phyloP scores from a whole-genome alignment of 2,329 filamentous ascomycete species.

The Scytalidium sp. region DNA sequence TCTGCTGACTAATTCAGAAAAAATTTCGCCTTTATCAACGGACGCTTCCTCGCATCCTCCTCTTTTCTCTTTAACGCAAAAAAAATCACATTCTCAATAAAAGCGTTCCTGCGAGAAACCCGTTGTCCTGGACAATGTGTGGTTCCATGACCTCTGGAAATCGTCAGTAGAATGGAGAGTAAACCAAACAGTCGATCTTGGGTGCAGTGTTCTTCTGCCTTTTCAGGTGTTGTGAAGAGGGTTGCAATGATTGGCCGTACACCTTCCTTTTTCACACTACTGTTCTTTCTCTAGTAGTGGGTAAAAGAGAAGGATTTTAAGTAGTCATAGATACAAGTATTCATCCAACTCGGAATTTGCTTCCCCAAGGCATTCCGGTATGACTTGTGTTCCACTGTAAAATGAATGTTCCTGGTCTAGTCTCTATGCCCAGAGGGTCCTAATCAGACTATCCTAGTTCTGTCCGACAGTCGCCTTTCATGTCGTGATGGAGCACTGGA shows the following conservation, averaged over 20 bases:
- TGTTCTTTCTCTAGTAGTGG: too few species aligned
- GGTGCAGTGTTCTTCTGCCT: conserved; percentile 14
- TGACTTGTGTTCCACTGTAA: too few species aligned
- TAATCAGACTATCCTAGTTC: too few species aligned
- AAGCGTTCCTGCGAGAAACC: conserved; percentile 16
- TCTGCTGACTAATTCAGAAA: neutral
- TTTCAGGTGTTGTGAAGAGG: conserved; percentile 7
- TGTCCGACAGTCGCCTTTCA: too few species aligned
- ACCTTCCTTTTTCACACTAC: neutral
- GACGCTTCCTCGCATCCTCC: neutral
- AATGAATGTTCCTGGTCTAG: too few species aligned
- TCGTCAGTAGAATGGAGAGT: conserved; percentile 17
- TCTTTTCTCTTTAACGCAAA: conserved; percentile 8
- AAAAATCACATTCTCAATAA: conserved; percentile 14
- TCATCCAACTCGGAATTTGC: too few species aligned
- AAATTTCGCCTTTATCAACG: neutral
- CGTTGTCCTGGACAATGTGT: conserved; percentile 8
- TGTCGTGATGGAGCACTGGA: too few species aligned
- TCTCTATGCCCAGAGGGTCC: too few species aligned
- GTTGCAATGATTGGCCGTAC: conserved; percentile 17
- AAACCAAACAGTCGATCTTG: conserved; percentile 13
- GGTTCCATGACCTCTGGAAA: conserved; percentile 16
- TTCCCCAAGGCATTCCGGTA: too few species aligned
- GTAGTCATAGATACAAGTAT: too few species aligned
- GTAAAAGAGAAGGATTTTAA: too few species aligned